Evolutionary conservation across 2,329 filamentous ascomycete genomes (phyloP), one percentile per base, ranked within the genome.

Genomic region (Scleromitrula shiraiana): DNA sequence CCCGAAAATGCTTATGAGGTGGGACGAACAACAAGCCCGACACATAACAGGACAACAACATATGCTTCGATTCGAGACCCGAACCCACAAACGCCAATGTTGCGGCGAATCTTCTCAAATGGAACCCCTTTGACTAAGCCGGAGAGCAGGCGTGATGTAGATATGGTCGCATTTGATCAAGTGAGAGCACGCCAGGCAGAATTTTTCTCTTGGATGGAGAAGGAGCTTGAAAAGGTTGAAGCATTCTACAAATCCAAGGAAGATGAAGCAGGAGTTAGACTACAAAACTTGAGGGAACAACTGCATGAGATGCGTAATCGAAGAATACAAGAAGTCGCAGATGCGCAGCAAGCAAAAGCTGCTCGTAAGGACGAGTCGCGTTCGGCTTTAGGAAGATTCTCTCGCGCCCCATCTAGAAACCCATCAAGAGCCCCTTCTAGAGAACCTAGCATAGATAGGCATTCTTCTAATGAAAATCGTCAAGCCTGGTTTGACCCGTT

Each of bases 281-380:
- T 96, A 20, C 69, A 72, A 0, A 65, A 84, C 4, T 72, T 98
- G 39, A 79, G 86, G 35, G 80, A 89, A 43, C 93, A 98, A 64
- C 74, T 98, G 26, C 90, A 95, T 62, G 85, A 94, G 59, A 95
- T 97, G 88, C 78, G 89, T 37, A 88, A 94, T 63, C 78, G 85
- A 12, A 81, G 91, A 19, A 75, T 88, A 23, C 76, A 83, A 44
- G 88, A 96, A 62, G 72, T 88, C 12, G 59, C 58, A 19, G 50
- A 49, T 7, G 53, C 51, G 7, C 54, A 60, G 42, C 53, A 55
- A 10, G 52, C 53, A 8, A 59, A 58, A 40, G 40, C 45, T n/a
- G 26, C 47, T 35, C 56, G 55, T 30, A 61, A 56, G 26, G 50
- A 57, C 5, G 52, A 53, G 4, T 51, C 58, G 22, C 48, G 42